Evolutionary conservation across 306 rosid species (phyloP), one percentile per base, ranked within the genome.

Genomic region (Sicyos baderoa): DNA sequence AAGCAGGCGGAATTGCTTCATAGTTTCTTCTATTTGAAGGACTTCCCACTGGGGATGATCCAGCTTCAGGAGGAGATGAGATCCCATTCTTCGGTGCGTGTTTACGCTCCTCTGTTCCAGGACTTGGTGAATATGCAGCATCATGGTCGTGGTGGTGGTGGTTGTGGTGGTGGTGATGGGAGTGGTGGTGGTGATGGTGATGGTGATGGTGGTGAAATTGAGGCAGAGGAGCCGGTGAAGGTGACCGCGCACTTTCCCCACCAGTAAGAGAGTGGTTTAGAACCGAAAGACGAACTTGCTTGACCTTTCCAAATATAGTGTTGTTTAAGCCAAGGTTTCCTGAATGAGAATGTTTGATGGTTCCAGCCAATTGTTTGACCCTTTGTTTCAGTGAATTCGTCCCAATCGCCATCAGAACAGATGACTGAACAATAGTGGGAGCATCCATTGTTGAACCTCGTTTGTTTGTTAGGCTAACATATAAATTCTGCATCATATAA

Each of bases 261-360:
- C 80, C 83, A 54, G 91, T 79, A 59, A 83, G 87, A 63, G 88
- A 86, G 72, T 88, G 95, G 74, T 85, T 88, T 77, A 79, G 79
- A 55, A 82, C 66, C 42, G 94, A 88, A 70, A 91, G 94, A 22
- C 79, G 89, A 63, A 91, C 97, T 78, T 85, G 97, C 85, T 91
- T 91, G 68, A 91, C 97, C 78, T 73, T 84, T 23, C 97, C 97
- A 81, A 91, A 91, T 54, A 85, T 79, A 44, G 96, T 86, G 77
- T 91, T 80, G 59, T 91, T 87, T 79, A 91, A 79, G 80, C 97
- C 97, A 65, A 91, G 91, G 79, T 91, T 91, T 79, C 76, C 54
- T 7, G 88, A 76, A 79, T 87, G 94, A 72, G 84, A 82, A 56
- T 82, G 82, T 21, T 80, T 83, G 76, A 88, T 91, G 81, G 96